Percentiles rank a stretch among this genome's conserved stretches.
Conservation (phyloP, 1,139 yeast genomes). For the Hyphopichia burtonii region DNA sequence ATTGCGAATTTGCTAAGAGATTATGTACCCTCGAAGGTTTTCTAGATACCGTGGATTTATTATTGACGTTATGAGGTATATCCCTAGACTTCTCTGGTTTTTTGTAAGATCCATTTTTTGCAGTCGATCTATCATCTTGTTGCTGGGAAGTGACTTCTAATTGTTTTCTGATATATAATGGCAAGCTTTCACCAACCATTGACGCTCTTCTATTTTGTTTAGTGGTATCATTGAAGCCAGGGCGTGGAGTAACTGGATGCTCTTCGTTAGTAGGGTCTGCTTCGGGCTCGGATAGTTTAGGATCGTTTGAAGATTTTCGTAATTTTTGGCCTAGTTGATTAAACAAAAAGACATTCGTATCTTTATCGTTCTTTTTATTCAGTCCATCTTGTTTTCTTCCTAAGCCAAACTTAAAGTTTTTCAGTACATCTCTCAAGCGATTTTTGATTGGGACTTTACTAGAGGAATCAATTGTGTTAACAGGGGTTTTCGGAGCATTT, state of each 20-base stretch:
- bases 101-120: neutral
- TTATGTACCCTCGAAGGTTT: conserved; percentile 32
- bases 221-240: neutral
- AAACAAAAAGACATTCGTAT: neutral
- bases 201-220: conserved; percentile 26
- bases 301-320: neutral
- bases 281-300: neutral
- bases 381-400: neutral
- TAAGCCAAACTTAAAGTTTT: conserved; percentile 12
- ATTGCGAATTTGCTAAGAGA: conserved; percentile 37
- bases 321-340: neutral
- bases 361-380: neutral
- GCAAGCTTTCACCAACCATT: conserved; percentile 40
- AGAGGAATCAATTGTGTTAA: neutral
- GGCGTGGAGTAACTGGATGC: neutral
- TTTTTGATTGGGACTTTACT: conserved; percentile 6
- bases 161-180: conserved; percentile 37
- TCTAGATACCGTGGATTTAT: conserved; percentile 2
- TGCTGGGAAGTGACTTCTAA: conserved; percentile 8
- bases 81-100: neutral
- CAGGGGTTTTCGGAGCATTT: neutral
- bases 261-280: neutral
- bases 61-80: neutral
- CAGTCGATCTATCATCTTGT: neutral
- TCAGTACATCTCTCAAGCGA: conserved; percentile 12